phyloP scores from a whole-genome alignment of 306 rosid genomes.

The Prunus mira region DNA sequence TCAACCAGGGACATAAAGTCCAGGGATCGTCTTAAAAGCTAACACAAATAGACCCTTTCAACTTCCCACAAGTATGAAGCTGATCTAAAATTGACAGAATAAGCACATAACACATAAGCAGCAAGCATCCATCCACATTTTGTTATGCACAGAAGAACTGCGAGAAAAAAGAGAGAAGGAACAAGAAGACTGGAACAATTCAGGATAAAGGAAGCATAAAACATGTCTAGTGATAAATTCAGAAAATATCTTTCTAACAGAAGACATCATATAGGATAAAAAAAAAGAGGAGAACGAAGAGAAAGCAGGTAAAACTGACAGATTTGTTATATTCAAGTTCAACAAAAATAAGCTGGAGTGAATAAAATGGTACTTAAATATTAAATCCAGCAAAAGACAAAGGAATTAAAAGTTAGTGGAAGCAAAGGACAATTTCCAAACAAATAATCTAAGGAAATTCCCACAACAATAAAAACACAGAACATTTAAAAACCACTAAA shows the following conservation, averaged over 20 bases:
- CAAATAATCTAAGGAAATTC: not conserved
- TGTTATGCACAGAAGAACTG: not conserved
- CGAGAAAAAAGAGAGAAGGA: not conserved
- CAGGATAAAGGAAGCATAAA: not conserved
- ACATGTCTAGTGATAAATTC: not conserved
- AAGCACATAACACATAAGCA: not conserved
- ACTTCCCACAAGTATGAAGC: not conserved
- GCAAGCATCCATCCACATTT: not conserved
- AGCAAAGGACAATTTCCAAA: not conserved
- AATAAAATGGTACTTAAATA: not conserved
- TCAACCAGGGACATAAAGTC: not conserved
- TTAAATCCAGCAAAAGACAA: not conserved
- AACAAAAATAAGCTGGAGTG: not conserved
- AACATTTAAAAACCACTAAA: not conserved
- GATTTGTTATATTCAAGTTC: not conserved
- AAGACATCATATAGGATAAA: not conserved
- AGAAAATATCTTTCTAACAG: not conserved
- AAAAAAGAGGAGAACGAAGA: not conserved
- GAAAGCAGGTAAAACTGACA: not conserved
- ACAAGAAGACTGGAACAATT: not conserved
- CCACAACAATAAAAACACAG: not conserved
- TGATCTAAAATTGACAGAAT: not conserved
- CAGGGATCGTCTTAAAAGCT: not conserved
- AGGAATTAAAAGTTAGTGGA: not conserved
- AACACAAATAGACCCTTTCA: not conserved